Evolutionary conservation across 495 filamentous ascomycete genomes (phyloP).

Genomic region (Podospora bellae-mahoneyi): DNA sequence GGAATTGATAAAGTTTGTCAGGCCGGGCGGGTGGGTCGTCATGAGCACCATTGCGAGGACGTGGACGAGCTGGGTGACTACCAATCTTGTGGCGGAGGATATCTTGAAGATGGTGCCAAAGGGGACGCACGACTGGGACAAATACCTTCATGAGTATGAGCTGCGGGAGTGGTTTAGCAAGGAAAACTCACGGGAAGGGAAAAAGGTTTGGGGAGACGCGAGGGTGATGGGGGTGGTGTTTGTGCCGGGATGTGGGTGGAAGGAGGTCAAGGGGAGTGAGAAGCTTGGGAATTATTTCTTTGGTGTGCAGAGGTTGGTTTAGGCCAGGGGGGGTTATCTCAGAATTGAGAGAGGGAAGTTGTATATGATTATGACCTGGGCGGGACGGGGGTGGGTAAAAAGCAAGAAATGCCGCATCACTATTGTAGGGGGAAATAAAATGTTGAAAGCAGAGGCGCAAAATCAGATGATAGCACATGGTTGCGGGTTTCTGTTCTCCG

Average conservation of each 20-base stretch:
- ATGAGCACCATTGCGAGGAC: conserved; percentile 87
- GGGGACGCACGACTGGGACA: conserved; percentile 92
- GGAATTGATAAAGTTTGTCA: conserved; percentile 64
- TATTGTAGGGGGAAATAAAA: too few species aligned
- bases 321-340: neutral
- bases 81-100: conserved; percentile 90
- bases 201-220: conserved; percentile 49
- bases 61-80: conserved; percentile 81
- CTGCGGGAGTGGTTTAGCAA: conserved; percentile 55
- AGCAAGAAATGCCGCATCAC: too few species aligned
- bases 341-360: neutral
- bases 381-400: too few species aligned
- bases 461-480: too few species aligned
- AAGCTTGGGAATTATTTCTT: conserved; percentile 96
- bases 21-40: conserved; percentile 89
- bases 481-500: too few species aligned
- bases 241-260: conserved; percentile 90
- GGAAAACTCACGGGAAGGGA: conserved; percentile 28
- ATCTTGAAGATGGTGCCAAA: conserved; percentile 80
- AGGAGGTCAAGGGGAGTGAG: conserved; percentile 75
- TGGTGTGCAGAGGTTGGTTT: conserved; percentile 59
- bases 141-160: conserved; percentile 89
- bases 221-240: conserved; percentile 82
- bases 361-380: neutral
- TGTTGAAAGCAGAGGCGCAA: too few species aligned